Evolutionary conservation across 2,329 filamentous ascomycete species (phyloP).

Genomic region (Hypoxylon sp.): DNA sequence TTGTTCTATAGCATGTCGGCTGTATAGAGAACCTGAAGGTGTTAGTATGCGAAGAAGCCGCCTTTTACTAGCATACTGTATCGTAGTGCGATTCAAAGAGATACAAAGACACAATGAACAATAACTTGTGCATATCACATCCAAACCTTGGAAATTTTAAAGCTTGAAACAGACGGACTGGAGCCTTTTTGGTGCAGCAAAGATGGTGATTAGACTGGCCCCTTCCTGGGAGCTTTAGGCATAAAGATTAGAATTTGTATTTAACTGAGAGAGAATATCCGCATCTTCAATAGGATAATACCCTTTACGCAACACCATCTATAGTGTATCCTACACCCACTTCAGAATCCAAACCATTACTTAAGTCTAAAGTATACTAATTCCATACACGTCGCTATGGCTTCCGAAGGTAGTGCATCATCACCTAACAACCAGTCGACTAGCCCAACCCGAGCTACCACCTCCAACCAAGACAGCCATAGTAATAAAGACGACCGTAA

Average conservation of each 20-base stretch:
- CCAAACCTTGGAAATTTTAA: neutral
- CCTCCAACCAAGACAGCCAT: neutral
- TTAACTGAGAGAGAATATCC: neutral
- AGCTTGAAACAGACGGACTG: neutral
- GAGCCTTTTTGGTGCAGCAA: neutral
- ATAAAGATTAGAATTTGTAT: neutral
- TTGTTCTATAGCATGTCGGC: neutral
- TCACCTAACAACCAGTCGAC: neutral
- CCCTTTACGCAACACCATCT: neutral
- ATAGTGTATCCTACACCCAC: neutral
- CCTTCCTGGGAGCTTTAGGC: neutral
- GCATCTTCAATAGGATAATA: neutral
- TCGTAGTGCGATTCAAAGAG: neutral
- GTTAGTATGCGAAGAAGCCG: neutral
- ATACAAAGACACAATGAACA: neutral
- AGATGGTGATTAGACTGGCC: neutral
- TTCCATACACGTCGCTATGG: conserved; percentile 8
- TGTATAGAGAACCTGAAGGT: neutral
- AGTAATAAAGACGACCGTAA: neutral
- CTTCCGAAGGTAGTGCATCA: neutral
- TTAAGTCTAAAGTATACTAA: neutral
- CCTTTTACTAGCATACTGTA: neutral
- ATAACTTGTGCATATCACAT: neutral
- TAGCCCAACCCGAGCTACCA: neutral
- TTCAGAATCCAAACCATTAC: neutral